Percentiles rank a stretch among this genome's conserved stretches.
Conservation (phyloP, 1,139 yeast species). For the Waltiozyma solani region DNA sequence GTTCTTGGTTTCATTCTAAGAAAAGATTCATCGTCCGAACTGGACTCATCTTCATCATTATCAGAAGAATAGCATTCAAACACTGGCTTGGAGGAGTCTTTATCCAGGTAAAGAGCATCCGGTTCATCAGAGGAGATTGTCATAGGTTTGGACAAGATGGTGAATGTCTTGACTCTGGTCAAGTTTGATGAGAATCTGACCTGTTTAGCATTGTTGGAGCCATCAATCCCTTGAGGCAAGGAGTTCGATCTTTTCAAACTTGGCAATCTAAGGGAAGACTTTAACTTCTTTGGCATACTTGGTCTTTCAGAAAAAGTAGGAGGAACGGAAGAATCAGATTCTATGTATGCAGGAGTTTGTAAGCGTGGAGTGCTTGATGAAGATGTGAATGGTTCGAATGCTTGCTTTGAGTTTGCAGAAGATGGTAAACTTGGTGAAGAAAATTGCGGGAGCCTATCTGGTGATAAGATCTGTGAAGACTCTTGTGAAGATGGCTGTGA, state of each 20-base stretch:
- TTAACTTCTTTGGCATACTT: conserved; percentile 12
- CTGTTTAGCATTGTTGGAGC: conserved; percentile 28
- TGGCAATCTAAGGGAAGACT: conserved; percentile 26
- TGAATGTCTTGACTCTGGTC: conserved; percentile 43
- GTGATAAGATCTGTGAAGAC: too few relatives aligned
- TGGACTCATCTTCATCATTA: background rate
- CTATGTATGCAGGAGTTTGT: conserved; percentile 5
- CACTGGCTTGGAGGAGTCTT: too few relatives aligned
- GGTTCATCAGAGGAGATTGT: conserved; percentile 44
- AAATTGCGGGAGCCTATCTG: too few relatives aligned
- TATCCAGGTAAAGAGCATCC: background rate
- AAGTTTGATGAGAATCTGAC: conserved; percentile 53
- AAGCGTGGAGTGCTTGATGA: conserved; percentile 6
- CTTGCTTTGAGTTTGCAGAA: too few relatives aligned
- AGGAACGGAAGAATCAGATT: conserved; percentile 1
- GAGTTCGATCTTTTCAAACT: conserved; percentile 35
- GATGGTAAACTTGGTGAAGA: too few relatives aligned
- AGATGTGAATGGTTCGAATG: too few relatives aligned
- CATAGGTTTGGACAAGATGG: conserved; percentile 43
- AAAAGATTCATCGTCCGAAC: too few relatives aligned
- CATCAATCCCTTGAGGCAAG: conserved; percentile 27
- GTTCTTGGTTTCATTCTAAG: too few relatives aligned
- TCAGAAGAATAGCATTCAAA: background rate
- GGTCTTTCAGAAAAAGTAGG: conserved; percentile 4
- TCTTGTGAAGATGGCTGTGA: too few relatives aligned